Base-by-base conservation (phyloP, 106 monocot genomes). In the Allium fistulosum region DNA sequence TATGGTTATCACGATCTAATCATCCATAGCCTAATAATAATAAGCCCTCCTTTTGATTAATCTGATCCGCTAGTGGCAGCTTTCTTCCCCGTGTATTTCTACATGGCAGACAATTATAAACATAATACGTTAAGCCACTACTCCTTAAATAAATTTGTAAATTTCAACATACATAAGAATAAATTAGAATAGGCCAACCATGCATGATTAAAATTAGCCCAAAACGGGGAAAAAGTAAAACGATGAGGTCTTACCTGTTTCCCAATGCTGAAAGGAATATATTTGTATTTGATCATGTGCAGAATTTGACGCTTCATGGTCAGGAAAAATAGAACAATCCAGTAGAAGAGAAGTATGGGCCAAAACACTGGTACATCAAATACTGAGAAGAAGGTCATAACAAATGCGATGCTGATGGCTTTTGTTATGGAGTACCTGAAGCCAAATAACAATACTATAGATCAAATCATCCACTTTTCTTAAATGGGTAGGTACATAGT, bases 351-450 rank as follows among this genome's bases (percentile, higher is more conserved):
- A 27, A 84, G 75, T 46, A 88, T 88, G 4, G 88, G 84, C 83
- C 88, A 88, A 73, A 88, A 88, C 48, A 84, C 88, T 49, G 88
- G 88, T 9, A 88, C 84, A 59, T 88, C 88, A 17, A 88, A 88
- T 48, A 84, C 75, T 9, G 88, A 84, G 76, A 88, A 88, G 76
- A 81, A 88, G 6, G 88, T 88, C 88, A 88, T 88, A 48, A 76
- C 59, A 65, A 88, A 88, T 46, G 88, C 88, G 50, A 88, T 60
- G n/a, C 75, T 70, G 26, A 88, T 75, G 17, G 88, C 88, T 74
- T 84, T 88, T 17, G 84, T 88, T 60, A 84, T 88, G 17, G 83
- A 74, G 69, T 84, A 88, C 88, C 88, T 84, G 53, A 37, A 37
- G 37, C 37, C 37, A 37, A 5, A 37, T 37, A 4, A 37, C 37